Evolutionary conservation across 306 rosid genomes (phyloP).

Genomic region (Arachis stenosperma): DNA sequence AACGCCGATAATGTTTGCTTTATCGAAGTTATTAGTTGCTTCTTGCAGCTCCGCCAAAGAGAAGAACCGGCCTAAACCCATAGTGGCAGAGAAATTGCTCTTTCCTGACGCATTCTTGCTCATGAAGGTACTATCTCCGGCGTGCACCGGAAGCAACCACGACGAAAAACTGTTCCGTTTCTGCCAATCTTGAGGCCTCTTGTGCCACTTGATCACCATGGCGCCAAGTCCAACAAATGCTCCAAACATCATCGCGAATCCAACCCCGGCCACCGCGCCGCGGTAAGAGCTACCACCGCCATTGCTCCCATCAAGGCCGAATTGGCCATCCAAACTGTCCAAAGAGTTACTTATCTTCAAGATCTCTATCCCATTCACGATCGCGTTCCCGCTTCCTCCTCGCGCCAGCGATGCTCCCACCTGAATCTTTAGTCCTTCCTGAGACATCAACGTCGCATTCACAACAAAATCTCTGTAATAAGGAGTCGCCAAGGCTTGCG

Average conservation of each 20-base stretch:
- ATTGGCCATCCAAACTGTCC: slow-evolving; percentile 63
- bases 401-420: slow-evolving; percentile 46
- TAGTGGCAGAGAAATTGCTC: slow-evolving; percentile 50
- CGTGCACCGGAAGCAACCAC: slow-evolving; percentile 66
- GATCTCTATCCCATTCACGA: slow-evolving; percentile 61
- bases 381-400: slow-evolving; percentile 40
- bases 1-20: slow-evolving; percentile 57
- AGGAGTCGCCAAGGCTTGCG: slow-evolving; percentile 45
- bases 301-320: slow-evolving; percentile 55
- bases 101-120: slow-evolving; percentile 59
- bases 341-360: slow-evolving; percentile 62
- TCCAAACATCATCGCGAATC: slow-evolving; percentile 71
- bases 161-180: slow-evolving; percentile 70
- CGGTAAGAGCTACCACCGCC: slow-evolving; percentile 30
- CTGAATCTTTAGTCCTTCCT: slow-evolving; percentile 52
- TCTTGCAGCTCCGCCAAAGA: slow-evolving; percentile 57
- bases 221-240: slow-evolving; percentile 67
- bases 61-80: slow-evolving; percentile 59
- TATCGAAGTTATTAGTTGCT: slow-evolving; percentile 63
- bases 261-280: slow-evolving; percentile 55
- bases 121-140: slow-evolving; percentile 59
- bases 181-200: slow-evolving; percentile 72
- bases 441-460: slow-evolving; percentile 54
- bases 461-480: slow-evolving; percentile 63
- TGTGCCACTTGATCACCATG: slow-evolving; percentile 71